Percentiles rank a stretch among this genome's conserved stretches.
These are phyloP conservation scores for Paraconiothyrium sp. DNA, from an alignment of 2,329 filamentous ascomycete species.

Conservation along the genomic window DNA sequence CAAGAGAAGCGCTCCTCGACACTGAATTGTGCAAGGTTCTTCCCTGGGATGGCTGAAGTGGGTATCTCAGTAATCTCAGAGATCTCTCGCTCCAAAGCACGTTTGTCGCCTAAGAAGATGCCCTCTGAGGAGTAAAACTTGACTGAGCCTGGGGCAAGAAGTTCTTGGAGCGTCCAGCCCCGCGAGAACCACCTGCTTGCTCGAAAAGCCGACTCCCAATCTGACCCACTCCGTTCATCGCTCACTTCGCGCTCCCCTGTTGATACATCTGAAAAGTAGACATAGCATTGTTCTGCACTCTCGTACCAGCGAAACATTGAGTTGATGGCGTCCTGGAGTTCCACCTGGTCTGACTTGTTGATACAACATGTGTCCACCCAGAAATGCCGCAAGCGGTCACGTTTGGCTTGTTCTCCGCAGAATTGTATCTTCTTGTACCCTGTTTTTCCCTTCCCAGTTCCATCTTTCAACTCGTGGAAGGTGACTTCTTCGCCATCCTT, in stretches of 20 bases:
- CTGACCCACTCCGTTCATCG: background rate
- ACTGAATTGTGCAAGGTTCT: background rate
- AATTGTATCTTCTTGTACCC: background rate
- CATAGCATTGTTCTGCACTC: background rate
- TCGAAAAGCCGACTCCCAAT: background rate
- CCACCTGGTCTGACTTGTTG: background rate
- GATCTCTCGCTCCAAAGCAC: background rate
- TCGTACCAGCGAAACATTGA: slow-evolving; percentile 5
- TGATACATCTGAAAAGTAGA: background rate
- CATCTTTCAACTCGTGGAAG: background rate
- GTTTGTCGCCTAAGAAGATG: background rate
- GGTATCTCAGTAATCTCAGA: background rate
- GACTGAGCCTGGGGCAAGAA: background rate
- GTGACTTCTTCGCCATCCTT: background rate
- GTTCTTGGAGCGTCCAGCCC: slow-evolving; percentile 6
- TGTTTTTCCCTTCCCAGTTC: background rate
- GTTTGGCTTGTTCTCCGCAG: background rate
- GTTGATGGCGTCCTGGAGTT: background rate
- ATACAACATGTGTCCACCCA: background rate
- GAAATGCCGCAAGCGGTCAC: background rate
- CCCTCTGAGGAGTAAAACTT: background rate
- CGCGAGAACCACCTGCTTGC: slow-evolving; percentile 1
- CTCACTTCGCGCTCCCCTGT: no score
- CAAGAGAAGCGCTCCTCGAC: slow-evolving; percentile 4
- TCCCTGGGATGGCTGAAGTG: background rate